Base-by-base conservation (phyloP, 768 basidiomycete species). In the Boletus pseudopeckii region DNA sequence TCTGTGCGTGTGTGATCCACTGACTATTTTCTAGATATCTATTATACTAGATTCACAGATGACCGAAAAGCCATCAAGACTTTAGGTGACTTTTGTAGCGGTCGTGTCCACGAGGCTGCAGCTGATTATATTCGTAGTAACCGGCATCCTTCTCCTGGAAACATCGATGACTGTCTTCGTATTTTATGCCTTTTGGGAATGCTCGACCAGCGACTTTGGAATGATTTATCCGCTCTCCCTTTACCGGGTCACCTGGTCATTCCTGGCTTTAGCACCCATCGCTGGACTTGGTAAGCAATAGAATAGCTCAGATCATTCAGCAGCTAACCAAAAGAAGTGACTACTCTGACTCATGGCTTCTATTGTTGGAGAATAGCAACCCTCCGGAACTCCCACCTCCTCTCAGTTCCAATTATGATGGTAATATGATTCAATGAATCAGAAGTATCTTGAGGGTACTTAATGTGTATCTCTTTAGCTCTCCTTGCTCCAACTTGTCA, bases 11-110 rank as follows among this genome's bases (percentile, higher is more conserved):
- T 28, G 28, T 28, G 28, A 28, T 9, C 28, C 28, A 28, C 8
- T 28, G 28, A 28, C 17, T n/a, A 26, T 32, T 14, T 17, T 26
- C 11, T n/a, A 65, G 63, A 56, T 33, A 39, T 64, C 34, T 64
- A 65, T 39, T 64, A 48, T 44, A 52, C 45, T 8, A 51, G 52
- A 52, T 64, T 65, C 20, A n/a, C 48, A 17, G 57, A 59, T 20
- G 63, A 65, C 24, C 30, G 20, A 13, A 56, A 6, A 46, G 22
- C 41, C 18, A 54, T 59, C 18, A 64, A 65, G 46, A 7, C 15
- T 11, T n/a, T 50, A 24, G 48, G 48, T 50, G 37, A 48, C 6
- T 26, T 30, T 26, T 18, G 10, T 58, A 14, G 41, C 48, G 41
- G 30, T 33, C 28, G 10, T 18, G 15, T 4, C 24, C 20, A 43